A percentile compares a stretch with the other conserved stretches of the same genome.
Conservation (phyloP, 1,284 basidiomycete species). For the Sphagnurus paluster region DNA sequence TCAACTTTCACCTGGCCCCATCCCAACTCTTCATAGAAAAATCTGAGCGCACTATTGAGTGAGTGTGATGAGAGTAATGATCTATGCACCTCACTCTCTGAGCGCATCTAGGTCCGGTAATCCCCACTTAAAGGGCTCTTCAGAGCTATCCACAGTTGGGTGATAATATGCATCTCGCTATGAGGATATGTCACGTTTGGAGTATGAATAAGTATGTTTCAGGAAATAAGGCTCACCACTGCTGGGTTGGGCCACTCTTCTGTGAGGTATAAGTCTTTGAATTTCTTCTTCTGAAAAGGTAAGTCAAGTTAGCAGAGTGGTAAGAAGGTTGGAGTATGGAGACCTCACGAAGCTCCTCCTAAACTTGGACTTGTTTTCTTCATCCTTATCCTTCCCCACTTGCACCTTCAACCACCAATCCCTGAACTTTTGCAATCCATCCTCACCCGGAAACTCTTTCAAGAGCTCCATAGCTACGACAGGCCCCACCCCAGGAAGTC, state of each 20-base stretch:
- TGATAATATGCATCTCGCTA: conserved; percentile 92
- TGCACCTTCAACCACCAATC: conserved; percentile 98
- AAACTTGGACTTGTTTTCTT: conserved; percentile 76
- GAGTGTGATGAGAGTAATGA: background rate
- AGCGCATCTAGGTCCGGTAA: conserved; percentile 92
- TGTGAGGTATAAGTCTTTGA: conserved; percentile 79
- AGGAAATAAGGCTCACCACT: conserved; percentile 58
- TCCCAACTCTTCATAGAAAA: conserved; percentile 81
- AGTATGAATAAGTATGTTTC: background rate
- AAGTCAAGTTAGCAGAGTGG: background rate
- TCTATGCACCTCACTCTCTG: conserved; percentile 63
- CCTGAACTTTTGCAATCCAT: conserved; percentile 84
- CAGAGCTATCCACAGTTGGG: conserved; percentile 87
- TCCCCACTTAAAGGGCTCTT: conserved; percentile 97
- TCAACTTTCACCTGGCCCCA: conserved; percentile 91
- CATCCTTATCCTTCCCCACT: conserved; percentile 76
- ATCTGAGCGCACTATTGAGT: conserved; percentile 46
- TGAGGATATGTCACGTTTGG: conserved; percentile 10
- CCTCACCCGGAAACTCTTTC: conserved; percentile 85
- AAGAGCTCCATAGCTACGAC: conserved; percentile 96
- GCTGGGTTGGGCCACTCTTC: conserved; percentile 89
- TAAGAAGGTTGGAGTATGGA: too few species aligned
- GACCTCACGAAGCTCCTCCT: conserved; percentile 78
- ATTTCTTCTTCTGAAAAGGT: conserved; percentile 78
- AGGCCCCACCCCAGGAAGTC: conserved; percentile 91